Evolutionary conservation across 768 basidiomycete genomes (phyloP), one percentile per base, ranked within the genome.

Genomic region (Xanthoconium stramineum): DNA sequence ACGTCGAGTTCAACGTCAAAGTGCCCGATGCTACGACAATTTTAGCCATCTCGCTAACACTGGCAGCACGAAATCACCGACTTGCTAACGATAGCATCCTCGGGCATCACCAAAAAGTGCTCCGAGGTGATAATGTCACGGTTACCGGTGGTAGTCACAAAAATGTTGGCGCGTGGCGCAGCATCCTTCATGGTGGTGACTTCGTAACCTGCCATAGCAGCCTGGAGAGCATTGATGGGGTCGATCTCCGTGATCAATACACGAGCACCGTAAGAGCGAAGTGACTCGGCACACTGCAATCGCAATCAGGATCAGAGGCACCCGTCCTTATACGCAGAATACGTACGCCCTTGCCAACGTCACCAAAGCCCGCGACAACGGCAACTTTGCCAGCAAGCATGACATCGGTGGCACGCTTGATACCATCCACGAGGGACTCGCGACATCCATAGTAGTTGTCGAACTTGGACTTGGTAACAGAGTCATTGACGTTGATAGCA

Each of bases 331-430:
- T 42, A 17, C 8, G 13, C 49, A 20, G 7, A 53, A 28, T 24
- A 86, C 94, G 65, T 77, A 97, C 94, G 55, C 97, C 97, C 76
- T 99, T 99, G 65, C 97, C 97, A 63, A 99, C 97, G 70, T 99
- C 97, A 77, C 97, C 97, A 74, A 88, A 99, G 55, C 97, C 97
- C 63, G 97, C 97, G 64, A 99, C 97, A 62, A 98, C 92, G 51
- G 94, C 95, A 62, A 99, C 95, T 79, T 99, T 99, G 51, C 96
- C 97, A 63, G 97, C 97, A 73, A 99, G 86, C 97, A 99, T 99
- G 73, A 99, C 93, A 74, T 99, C 97, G 61, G 97, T 99, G 57
- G 97, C 97, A 69, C 97, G 94, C 85, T 99, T 99, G 80, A 99
- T 98, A 66, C 97, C 97, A 72, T 99, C 97, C 58, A 99, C 97